Base-by-base conservation (phyloP, 1,284 basidiomycete species). In the Cronartium ribicola region DNA sequence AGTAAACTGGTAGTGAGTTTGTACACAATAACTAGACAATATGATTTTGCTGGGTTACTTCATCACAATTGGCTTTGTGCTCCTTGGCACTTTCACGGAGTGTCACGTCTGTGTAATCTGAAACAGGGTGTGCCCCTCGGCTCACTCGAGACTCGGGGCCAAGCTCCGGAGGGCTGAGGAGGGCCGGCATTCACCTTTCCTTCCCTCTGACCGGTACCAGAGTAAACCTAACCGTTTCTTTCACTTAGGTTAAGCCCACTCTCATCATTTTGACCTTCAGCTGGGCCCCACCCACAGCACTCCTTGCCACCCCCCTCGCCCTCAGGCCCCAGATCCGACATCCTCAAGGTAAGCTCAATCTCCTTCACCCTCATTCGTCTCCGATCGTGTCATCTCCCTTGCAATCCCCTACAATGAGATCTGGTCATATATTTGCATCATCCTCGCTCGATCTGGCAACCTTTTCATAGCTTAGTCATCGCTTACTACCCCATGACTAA, bases 271-370 rank as follows among this genome's bases (percentile, higher is more conserved):
- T 51, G 17, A 14, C 17, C 5, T 51, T 2, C 48, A 6, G 48
- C 22, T 20, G 17, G 48, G 48, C 48, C 13, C 3, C 17, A 51
- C 22, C 22, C 48, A 17, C 22, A 29, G 2, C 22, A 14, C 48
- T 20, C 22, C 48, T 51, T 51, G 48, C 17, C 48, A 6, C 1
- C 5, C 6, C 22, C 48, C 22, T 51, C 11, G 48, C 48, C 17
- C 48, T 2, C 13, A 20, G 48, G 7, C 48, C 17, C 48, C 48
- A 51, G 22, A 14, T 51, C 48, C 48, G 48, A 51, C 22, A 51
- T 51, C 48, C 48, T 51, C 48, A 51, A 51, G 48, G 48, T 51
- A 51, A 51, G 48, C 48, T 17, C 17, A 51, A 29, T 29, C 29
- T 29, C 11, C 48, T 17, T 51, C 48, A 51, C 48, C 22, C 7